Percentiles rank a stretch among this genome's conserved stretches.
Conservation (phyloP, 2,329 filamentous ascomycete genomes). For the Zymoseptoria tritici region DNA sequence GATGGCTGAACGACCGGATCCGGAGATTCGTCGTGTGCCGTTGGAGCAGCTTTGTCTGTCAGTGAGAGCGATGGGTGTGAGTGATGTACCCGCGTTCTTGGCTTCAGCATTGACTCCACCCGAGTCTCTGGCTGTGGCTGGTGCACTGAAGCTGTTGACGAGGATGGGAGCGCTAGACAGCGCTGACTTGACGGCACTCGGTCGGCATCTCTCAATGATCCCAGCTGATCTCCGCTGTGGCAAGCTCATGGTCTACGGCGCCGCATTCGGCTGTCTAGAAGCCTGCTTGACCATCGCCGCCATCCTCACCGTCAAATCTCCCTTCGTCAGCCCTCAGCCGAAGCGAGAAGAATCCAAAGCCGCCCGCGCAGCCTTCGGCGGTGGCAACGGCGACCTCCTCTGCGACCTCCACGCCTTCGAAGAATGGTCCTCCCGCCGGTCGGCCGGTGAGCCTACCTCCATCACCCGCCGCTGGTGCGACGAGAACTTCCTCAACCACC, state of each 20-base stretch:
- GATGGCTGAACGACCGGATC: constrained; percentile 84
- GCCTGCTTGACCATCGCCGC: constrained; percentile 82
- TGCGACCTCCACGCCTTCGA: constrained; percentile 81
- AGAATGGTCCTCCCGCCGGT: constrained; percentile 64
- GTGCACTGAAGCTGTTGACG: constrained; percentile 68
- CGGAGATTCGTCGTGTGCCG: constrained; percentile 87
- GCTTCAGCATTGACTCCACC: constrained; percentile 84
- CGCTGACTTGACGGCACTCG: constrained; percentile 79
- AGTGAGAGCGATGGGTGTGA: constrained; percentile 88
- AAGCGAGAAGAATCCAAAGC: constrained; percentile 75
- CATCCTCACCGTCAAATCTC: constrained; percentile 81
- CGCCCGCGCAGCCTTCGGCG: constrained; percentile 66
- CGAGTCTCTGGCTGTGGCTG: constrained; percentile 74
- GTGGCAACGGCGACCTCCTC: constrained; percentile 73
- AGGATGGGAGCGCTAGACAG: constrained; percentile 86
- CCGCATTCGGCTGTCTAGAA: constrained; percentile 87
- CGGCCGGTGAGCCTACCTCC: constrained; percentile 49
- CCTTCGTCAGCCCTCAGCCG: constrained; percentile 77
- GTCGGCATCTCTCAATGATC: constrained; percentile 88
- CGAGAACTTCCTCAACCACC: constrained; percentile 73
- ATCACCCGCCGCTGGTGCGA: constrained; percentile 72
- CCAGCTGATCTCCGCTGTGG: constrained; percentile 87
- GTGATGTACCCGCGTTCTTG: constrained; percentile 73
- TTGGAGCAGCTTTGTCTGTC: constrained; percentile 91
- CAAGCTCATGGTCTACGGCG: constrained; percentile 91